Base-by-base conservation (phyloP, 345 rosid genomes). In the Dovyalis caffra region DNA sequence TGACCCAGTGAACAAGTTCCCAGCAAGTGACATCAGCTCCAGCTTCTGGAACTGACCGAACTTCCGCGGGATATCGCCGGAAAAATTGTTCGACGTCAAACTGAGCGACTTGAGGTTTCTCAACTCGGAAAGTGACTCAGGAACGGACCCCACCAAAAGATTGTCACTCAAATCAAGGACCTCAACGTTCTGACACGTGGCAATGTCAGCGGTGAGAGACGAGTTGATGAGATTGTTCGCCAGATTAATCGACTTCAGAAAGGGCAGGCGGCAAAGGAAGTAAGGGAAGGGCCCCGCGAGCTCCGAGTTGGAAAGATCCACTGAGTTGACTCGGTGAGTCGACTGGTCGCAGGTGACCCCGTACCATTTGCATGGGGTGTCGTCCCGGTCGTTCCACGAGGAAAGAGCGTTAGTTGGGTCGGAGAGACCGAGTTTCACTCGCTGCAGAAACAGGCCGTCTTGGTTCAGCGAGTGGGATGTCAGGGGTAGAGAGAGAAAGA, bases 231-330 rank as follows among this genome's bases (percentile, higher is more conserved):
- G 35, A 84, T 90, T 95, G 86, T 81, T 70, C 70, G 0, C 3
- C 40, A 95, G 88, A 71, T 75, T 76, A 71, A 95, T 79, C 69
- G 43, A 69, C 7, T 84, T 40, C 9, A 95, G 87, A 63, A 73
- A 79, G 64, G 95, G 87, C 37, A 92, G 94, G 57, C 86, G 86
- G 78, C 99, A 95, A 78, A 95, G 78, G 86, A 85, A 51, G 74
- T 85, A 40, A 2, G 98, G 97, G 83, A 95, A 93, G 64, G 93
- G 89, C 2, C 99, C 98, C 53, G 75, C 38, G 83, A 95, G 91
- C 68, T 51, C 76, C 37, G 77, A 82, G 38, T 69, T 5, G 11
- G 95, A 78, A 70, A 95, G 89, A 78, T 91, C 25, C 69, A 92
- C 74, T 18, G 92, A 81, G 75, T 20, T 63, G 83, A 95, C 95